These are phyloP conservation scores for Ziziphus jujuba DNA, from an alignment of 306 rosid genomes.

Conservation along the genomic window DNA sequence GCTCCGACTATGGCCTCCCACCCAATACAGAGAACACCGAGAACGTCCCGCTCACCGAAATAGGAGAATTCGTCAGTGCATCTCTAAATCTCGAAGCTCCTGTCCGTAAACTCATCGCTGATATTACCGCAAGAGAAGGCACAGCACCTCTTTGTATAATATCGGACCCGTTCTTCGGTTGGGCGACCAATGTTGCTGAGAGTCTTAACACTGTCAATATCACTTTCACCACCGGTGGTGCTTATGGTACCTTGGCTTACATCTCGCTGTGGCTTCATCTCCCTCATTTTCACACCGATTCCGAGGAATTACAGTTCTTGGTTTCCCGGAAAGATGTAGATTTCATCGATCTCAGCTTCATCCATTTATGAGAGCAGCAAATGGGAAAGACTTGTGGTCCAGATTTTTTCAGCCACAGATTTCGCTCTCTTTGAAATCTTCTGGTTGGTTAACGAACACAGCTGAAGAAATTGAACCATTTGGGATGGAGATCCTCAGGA, in stretches of 20 bases:
- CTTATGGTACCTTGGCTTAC: constrained; percentile 64
- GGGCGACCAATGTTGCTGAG: constrained; percentile 51
- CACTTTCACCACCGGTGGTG: constrained; percentile 63
- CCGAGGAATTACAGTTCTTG: not conserved
- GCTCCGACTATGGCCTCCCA: constrained; percentile 48
- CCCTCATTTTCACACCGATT: not conserved
- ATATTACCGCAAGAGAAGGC: constrained; percentile 47
- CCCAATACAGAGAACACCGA: constrained; percentile 60
- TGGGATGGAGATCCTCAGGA: constrained; percentile 54
- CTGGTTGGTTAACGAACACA: constrained; percentile 68
- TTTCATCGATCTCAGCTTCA: not conserved
- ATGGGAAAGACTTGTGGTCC: constrained; percentile 4
- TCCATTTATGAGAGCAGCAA: not conserved
- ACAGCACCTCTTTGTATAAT: constrained; percentile 39
- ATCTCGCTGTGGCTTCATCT: constrained; percentile 25
- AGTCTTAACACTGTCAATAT: constrained; percentile 41
- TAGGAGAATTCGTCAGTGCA: constrained; percentile 28
- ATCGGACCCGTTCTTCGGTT: constrained; percentile 55
- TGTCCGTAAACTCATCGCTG: constrained; percentile 33
- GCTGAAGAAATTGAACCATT: constrained; percentile 60
- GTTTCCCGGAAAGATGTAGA: constrained; percentile 9
- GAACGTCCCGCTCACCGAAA: constrained; percentile 30
- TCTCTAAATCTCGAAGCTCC: constrained; percentile 52
- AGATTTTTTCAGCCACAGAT: constrained; percentile 43
- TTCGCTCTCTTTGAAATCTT: constrained; percentile 31